Conservation (phyloP, 176 grass and related monocot genomes). For the Miscanthus lutarioriparius region DNA sequence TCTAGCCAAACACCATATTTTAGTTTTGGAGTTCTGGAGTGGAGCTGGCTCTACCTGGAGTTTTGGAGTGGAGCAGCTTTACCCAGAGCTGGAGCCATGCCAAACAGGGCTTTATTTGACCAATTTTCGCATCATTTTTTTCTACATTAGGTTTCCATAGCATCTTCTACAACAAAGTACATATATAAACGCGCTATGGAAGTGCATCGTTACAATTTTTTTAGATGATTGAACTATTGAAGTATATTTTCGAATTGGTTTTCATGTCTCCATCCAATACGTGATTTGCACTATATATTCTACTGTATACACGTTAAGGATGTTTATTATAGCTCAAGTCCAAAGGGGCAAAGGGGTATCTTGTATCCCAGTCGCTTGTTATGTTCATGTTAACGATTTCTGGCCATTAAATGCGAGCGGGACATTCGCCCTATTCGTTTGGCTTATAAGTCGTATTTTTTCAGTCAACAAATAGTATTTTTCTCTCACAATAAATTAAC, state of each 20-base stretch:
- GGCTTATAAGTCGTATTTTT: no score
- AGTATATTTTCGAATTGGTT: background rate
- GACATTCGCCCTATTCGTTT: no score
- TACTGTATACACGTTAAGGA: no score
- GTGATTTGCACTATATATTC: no score
- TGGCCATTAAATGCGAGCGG: background rate
- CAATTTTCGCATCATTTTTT: background rate
- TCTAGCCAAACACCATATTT: no score
- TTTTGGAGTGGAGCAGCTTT: no score
- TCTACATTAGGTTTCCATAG: background rate
- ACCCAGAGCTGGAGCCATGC: no score
- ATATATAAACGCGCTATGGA: background rate
- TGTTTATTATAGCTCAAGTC: background rate
- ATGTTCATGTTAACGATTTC: background rate
- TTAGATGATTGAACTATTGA: background rate
- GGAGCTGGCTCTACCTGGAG: no score
- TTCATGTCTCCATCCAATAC: background rate
- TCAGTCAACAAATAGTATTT: no score
- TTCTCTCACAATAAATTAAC: no score
- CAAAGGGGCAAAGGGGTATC: background rate
- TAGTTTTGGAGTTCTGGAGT: no score
- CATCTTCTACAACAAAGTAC: background rate
- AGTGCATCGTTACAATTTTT: background rate
- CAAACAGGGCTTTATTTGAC: no score
- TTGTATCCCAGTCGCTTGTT: background rate